phyloP scores from a whole-genome alignment of 2,329 filamentous ascomycete species.

The Colletotrichum sp. region DNA sequence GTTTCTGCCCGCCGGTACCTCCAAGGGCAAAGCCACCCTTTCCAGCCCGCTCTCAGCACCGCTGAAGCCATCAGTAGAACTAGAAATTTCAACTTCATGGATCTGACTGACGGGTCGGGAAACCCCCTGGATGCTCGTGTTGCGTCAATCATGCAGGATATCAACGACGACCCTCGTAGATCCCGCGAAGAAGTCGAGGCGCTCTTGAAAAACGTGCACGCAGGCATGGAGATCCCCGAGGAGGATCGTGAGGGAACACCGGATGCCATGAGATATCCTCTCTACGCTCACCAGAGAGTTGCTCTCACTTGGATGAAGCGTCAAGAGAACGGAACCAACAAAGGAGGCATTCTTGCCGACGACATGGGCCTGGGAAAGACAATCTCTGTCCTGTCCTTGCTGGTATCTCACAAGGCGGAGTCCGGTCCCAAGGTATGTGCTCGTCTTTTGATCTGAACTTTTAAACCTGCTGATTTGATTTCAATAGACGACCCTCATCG shows the following conservation, averaged over 20 bases:
- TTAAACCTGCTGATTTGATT: neutral
- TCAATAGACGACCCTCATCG: constrained; percentile 75
- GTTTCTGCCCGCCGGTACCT: neutral
- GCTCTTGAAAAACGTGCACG: constrained; percentile 73
- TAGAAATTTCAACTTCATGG: constrained; percentile 19
- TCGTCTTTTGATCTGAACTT: neutral
- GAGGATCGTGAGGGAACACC: constrained; percentile 73
- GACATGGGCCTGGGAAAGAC: constrained; percentile 89
- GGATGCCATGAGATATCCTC: constrained; percentile 65
- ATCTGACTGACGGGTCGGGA: constrained; percentile 35
- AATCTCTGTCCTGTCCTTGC: constrained; percentile 80
- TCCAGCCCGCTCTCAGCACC: neutral
- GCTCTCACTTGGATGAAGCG: constrained; percentile 78
- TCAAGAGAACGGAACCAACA: constrained; percentile 76
- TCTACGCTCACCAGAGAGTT: constrained; percentile 84
- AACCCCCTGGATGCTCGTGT: constrained; percentile 30
- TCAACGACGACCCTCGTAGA: constrained; percentile 40
- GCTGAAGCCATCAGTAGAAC: constrained; percentile 13
- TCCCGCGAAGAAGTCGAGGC: constrained; percentile 70
- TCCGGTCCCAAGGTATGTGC: constrained; percentile 39
- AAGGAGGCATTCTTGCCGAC: constrained; percentile 78
- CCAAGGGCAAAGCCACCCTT: neutral
- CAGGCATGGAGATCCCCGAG: constrained; percentile 68
- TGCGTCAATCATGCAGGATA: constrained; percentile 28
- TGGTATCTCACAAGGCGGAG: constrained; percentile 68